Evolutionary conservation across 2,329 filamentous ascomycete genomes (phyloP).

Genomic region (Sclerotinia borealis): DNA sequence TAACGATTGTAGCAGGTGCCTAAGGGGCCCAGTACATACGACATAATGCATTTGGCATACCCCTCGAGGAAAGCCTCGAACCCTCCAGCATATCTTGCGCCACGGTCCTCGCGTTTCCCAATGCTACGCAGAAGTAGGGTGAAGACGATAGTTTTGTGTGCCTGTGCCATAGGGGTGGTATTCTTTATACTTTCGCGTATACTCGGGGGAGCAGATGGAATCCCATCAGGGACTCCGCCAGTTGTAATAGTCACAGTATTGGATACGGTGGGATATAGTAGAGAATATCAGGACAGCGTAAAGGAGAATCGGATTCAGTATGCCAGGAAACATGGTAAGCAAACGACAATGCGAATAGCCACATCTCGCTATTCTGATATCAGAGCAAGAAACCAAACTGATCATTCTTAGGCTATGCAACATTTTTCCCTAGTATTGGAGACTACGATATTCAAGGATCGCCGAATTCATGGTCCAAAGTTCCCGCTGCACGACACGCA

Average conservation of each 20-base stretch:
- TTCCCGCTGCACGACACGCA: constrained; percentile 84
- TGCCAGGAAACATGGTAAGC: constrained; percentile 75
- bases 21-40: constrained; percentile 13
- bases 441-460: constrained; percentile 66
- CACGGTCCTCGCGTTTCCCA: constrained; percentile 50
- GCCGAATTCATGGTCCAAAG: constrained; percentile 63
- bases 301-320: constrained; percentile 80
- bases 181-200: constrained; percentile 52
- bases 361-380: neutral
- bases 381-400: constrained; percentile 2
- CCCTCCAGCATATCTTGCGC: constrained; percentile 59
- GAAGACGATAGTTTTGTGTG: constrained; percentile 49
- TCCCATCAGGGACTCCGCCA: constrained; percentile 49
- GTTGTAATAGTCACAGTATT: constrained; percentile 82
- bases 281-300: constrained; percentile 65
- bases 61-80: constrained; percentile 79
- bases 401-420: constrained; percentile 63
- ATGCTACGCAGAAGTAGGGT: constrained; percentile 56
- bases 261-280: constrained; percentile 57
- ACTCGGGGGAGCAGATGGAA: constrained; percentile 27
- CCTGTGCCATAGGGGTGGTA: constrained; percentile 33
- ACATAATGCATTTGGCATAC: constrained; percentile 80
- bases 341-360: neutral
- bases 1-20: constrained; percentile 12
- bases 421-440: constrained; percentile 71